phyloP scores from a whole-genome alignment of 345 rosid species.

The Cardamine occulta region DNA sequence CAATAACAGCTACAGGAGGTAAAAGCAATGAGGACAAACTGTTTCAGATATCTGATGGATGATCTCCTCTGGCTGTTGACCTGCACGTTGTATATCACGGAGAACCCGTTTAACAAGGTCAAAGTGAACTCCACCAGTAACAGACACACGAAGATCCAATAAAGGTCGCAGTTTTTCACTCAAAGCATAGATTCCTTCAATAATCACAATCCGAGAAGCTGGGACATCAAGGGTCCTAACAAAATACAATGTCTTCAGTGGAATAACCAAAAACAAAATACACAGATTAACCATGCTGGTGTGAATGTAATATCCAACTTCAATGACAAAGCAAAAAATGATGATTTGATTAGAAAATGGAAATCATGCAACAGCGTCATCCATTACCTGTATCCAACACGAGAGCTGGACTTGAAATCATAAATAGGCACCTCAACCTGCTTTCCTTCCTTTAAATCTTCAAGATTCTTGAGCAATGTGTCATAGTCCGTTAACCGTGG shows the following conservation, averaged over 20 bases:
- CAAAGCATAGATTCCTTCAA: constrained; percentile 96
- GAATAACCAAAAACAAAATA: background rate
- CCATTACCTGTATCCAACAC: constrained; percentile 85
- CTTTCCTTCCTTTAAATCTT: constrained; percentile 82
- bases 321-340: constrained; percentile 8
- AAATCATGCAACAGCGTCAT: background rate
- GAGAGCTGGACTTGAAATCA: constrained; percentile 94
- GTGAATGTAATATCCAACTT: constrained; percentile 24
- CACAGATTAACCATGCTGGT: background rate
- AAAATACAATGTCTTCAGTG: constrained; percentile 23
- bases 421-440: constrained; percentile 83
- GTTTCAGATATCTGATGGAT: constrained; percentile 99
- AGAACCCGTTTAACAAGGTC: constrained; percentile 98
- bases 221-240: constrained; percentile 88
- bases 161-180: constrained; percentile 86
- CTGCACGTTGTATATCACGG: constrained; percentile 97
- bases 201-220: constrained; percentile 85
- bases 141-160: constrained; percentile 87
- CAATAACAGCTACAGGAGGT: constrained; percentile 2
- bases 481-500: constrained; percentile 97
- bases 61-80: constrained; percentile 97
- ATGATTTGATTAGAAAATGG: background rate
- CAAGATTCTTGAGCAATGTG: constrained; percentile 77
- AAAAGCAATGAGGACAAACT: constrained; percentile 47
- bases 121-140: constrained; percentile 97